Evolutionary conservation across 1,139 yeast genomes (phyloP).

Genomic region (Protomyces pachydermus): DNA sequence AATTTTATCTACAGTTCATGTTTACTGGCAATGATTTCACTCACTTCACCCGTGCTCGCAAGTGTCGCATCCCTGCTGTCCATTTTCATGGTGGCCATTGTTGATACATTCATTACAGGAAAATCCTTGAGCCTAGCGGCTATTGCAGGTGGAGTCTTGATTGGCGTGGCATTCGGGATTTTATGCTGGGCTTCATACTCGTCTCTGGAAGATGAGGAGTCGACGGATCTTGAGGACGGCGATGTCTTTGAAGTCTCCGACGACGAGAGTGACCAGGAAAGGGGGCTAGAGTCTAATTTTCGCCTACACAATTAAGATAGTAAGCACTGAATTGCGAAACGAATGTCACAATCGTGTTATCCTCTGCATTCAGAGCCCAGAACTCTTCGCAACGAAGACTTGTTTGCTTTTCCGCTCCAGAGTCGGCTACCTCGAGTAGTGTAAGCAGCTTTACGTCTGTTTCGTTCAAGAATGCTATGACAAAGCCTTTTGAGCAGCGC

Average conservation of each 20-base stretch:
- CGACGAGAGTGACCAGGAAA: constrained; percentile 2
- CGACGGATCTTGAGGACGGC: background rate
- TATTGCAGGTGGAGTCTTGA: constrained; percentile 42
- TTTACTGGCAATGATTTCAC: constrained; percentile 71
- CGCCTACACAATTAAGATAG: too few species aligned
- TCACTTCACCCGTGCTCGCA: constrained; percentile 80
- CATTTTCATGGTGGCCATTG: constrained; percentile 71
- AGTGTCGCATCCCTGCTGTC: constrained; percentile 77
- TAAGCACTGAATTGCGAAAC: too few species aligned
- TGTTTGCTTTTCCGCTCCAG: too few species aligned
- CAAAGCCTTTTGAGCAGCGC: too few species aligned
- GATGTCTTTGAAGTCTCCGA: constrained; percentile 1
- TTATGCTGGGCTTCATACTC: constrained; percentile 70
- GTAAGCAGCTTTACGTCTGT: too few species aligned
- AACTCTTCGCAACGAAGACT: too few species aligned
- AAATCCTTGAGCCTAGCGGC: constrained; percentile 43
- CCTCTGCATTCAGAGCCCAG: too few species aligned
- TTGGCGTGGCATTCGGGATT: constrained; percentile 60
- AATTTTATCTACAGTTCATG: constrained; percentile 68
- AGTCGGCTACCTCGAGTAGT: too few species aligned
- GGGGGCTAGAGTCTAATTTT: too few species aligned
- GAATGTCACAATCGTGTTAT: too few species aligned
- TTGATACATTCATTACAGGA: constrained; percentile 70
- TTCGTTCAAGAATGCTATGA: too few species aligned
- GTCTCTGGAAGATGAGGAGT: constrained; percentile 57